Conservation (phyloP, 2,329 filamentous ascomycete genomes). For the Tolypocladium ophioglossoides region DNA sequence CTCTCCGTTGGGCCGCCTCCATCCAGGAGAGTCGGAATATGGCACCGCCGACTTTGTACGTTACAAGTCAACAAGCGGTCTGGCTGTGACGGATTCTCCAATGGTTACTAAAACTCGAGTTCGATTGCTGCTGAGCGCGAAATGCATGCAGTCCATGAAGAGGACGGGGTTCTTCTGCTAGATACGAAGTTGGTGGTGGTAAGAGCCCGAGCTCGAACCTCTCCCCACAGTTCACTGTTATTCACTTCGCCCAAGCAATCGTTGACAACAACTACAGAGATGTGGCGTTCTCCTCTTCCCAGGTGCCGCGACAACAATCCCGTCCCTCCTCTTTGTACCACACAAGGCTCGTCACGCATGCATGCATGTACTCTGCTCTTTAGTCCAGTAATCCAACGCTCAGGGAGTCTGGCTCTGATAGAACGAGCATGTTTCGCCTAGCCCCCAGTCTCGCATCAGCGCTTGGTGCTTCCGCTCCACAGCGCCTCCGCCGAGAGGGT, state of each 20-base stretch:
- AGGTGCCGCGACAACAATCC: background rate
- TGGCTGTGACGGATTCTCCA: too few relatives aligned
- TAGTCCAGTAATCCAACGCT: conserved; percentile 52
- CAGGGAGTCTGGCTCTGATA: conserved; percentile 51
- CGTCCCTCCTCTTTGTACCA: too few relatives aligned
- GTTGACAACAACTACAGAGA: background rate
- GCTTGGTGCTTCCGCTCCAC: conserved; percentile 21
- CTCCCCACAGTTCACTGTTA: background rate
- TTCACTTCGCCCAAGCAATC: background rate
- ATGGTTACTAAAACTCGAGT: too few relatives aligned
- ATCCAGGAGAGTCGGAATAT: background rate
- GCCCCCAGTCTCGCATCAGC: conserved; percentile 1
- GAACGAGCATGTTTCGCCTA: conserved; percentile 33
- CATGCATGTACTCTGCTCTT: conserved; percentile 48
- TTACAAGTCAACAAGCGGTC: too few relatives aligned
- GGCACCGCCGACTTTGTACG: too few relatives aligned
- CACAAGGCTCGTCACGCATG: background rate
- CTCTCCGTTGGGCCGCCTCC: background rate
- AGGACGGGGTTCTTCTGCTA: too few relatives aligned
- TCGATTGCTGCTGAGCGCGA: too few relatives aligned
- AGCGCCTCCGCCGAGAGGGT: conserved; percentile 8
- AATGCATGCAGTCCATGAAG: too few relatives aligned
- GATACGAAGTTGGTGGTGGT: too few relatives aligned
- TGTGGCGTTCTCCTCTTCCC: background rate
- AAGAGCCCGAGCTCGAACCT: too few relatives aligned